Base-by-base conservation (phyloP, 176 grass and related monocot species). In the Phragmites australis region DNA sequence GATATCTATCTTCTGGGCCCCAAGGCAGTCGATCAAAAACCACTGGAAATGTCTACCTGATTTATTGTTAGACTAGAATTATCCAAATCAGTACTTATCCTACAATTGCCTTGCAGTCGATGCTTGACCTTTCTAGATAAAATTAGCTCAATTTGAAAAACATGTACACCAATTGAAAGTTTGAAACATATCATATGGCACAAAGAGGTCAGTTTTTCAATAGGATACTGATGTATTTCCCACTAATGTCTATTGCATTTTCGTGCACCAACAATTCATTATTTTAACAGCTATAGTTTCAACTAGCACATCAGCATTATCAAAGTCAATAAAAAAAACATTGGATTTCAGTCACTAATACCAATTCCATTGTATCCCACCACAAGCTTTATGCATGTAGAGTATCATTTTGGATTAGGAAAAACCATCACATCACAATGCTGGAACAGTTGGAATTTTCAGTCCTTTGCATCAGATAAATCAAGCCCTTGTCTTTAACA, bases 391-490 rank as follows among this genome's bases (percentile, higher is more conserved):
- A 66, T 64, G 72, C 9, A 62, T 82, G 78, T 21, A 5, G 9
- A 56, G 71, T 74, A 62, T 44, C 45, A 60, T 26, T 69, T 26
- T 69, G 21, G 70, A 81, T 52, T 52, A 42, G 74, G 26, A 67
- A 11, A 65, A n/a, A n/a, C n/a, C n/a, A n/a, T n/a, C n/a, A 74
- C 30, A 61, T 17, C 14, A 79, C 17, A 50, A 51, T 68, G 34
- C 45, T 70, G 11, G 0, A 1, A 56, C 18, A 62, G 55, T 53
- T 48, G 40, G 37, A 76, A 75, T 30, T 49, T 43, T 62, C 5
- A 5, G 21, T 66, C 16, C 16, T 65, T 72, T 22, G 27, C 56
- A 78, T 64, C 27, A 85, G 59, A 37, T 65, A 56, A 47, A 69
- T 30, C 31, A 72, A 43, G 26, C 25, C 34, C 40, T 45, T 31